Conservation (phyloP, 129 eudicot species). For the Gnaphalium uliginosum region DNA sequence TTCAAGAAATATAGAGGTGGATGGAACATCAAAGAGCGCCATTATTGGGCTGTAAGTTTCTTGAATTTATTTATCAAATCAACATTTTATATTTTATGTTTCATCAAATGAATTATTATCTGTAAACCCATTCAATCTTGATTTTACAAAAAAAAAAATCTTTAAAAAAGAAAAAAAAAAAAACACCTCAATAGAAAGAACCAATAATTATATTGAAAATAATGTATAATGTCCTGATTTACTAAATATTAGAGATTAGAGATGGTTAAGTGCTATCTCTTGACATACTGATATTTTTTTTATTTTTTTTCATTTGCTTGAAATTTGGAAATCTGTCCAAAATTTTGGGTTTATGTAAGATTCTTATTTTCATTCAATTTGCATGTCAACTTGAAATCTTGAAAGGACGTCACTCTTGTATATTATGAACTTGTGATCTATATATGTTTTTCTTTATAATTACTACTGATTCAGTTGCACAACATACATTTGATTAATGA, state of each 20-base stretch:
- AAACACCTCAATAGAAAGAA: background rate
- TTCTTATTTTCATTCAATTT: slow-evolving; percentile 11
- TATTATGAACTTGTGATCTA: background rate
- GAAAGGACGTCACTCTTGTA: too few relatives aligned
- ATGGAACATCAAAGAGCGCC: slow-evolving; percentile 81
- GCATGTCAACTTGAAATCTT: background rate
- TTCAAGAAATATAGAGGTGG: slow-evolving; percentile 66
- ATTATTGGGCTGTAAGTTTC: slow-evolving; percentile 91
- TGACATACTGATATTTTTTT: too few relatives aligned
- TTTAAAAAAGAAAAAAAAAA: too few relatives aligned
- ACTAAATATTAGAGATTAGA: too few relatives aligned
- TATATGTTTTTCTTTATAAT: background rate
- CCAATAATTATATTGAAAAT: too few relatives aligned
- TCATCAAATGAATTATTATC: background rate
- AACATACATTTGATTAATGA: background rate
- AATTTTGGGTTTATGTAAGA: slow-evolving; percentile 18
- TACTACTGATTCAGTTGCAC: background rate
- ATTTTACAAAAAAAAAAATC: background rate
- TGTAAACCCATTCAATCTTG: slow-evolving; percentile 17
- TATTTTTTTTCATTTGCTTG: too few relatives aligned
- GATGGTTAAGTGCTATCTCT: too few relatives aligned
- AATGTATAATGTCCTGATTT: background rate
- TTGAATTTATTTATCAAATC: background rate
- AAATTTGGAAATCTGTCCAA: background rate
- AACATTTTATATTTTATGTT: background rate